Conservation (phyloP, 306 rosid species). For the Urtica urens region DNA sequence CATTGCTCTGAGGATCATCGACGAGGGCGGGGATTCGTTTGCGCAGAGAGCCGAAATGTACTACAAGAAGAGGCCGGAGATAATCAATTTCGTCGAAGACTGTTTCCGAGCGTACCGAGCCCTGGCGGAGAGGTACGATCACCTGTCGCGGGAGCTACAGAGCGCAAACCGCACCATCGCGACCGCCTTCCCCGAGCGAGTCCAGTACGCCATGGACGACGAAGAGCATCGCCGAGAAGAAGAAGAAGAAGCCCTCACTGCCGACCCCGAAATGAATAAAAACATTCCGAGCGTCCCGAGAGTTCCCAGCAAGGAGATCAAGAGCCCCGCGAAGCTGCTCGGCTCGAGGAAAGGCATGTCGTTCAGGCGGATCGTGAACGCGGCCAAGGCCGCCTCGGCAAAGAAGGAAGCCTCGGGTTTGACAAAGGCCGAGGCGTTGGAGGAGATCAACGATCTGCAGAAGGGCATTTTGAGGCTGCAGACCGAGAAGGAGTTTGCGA, state of each 20-base stretch:
- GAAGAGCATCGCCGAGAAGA: slow-evolving; percentile 27
- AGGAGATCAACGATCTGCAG: slow-evolving; percentile 57
- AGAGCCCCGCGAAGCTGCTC: slow-evolving; percentile 39
- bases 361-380: slow-evolving; percentile 17
- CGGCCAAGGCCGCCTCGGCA: slow-evolving; percentile 18
- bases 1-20: slow-evolving; percentile 47
- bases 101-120: slow-evolving; percentile 62
- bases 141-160: slow-evolving; percentile 68
- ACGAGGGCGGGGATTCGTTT: slow-evolving; percentile 73
- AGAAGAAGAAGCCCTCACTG: not conserved
- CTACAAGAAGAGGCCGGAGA: slow-evolving; percentile 74
- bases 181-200: slow-evolving; percentile 58
- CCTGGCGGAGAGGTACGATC: slow-evolving; percentile 71
- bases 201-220: slow-evolving; percentile 47
- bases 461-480: slow-evolving; percentile 66
- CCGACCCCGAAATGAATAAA: slow-evolving; percentile 7
- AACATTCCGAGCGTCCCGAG: slow-evolving; percentile 52
- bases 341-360: slow-evolving; percentile 31
- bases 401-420: slow-evolving; percentile 29
- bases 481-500: slow-evolving; percentile 86
- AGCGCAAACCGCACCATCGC: slow-evolving; percentile 87
- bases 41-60: slow-evolving; percentile 91
- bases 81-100: slow-evolving; percentile 58
- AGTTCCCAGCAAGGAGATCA: slow-evolving; percentile 30
- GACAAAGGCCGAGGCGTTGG: slow-evolving; percentile 44